Evolutionary conservation across 2,329 filamentous ascomycete genomes (phyloP).

Genomic region (Knufia fluminis): DNA sequence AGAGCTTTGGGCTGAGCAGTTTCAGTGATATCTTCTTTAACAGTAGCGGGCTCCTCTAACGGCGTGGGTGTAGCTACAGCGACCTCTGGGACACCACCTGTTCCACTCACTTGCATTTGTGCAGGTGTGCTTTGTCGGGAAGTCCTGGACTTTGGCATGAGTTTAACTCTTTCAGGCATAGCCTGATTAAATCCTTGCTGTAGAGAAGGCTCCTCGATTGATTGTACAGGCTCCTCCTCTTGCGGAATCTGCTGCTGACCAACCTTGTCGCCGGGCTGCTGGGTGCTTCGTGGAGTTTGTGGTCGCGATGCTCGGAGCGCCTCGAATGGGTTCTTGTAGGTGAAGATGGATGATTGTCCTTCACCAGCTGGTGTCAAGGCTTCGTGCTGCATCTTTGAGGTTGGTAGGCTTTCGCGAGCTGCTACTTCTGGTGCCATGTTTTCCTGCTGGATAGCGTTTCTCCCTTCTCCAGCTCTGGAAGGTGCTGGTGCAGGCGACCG

Average conservation of each 20-base stretch:
- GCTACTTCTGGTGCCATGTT: not conserved
- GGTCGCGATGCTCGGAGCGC: conserved; percentile 57
- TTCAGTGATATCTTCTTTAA: not conserved
- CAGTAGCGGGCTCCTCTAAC: not conserved
- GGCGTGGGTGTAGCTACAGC: not conserved
- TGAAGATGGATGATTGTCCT: conserved; percentile 45
- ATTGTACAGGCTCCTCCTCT: conserved; percentile 10
- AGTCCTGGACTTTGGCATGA: conserved; percentile 21
- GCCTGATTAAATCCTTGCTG: not conserved
- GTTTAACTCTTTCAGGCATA: conserved; percentile 4
- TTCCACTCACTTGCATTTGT: conserved; percentile 2
- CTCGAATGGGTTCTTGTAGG: conserved; percentile 64
- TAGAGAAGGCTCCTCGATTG: not conserved
- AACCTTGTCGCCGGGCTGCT: not conserved
- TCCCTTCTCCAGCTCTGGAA: not conserved
- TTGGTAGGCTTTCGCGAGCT: not conserved
- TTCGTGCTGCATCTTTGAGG: conserved; percentile 25
- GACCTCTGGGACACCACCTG: not conserved
- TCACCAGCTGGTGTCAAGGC: not conserved
- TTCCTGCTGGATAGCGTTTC: not conserved
- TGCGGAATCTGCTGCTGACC: conserved; percentile 17
- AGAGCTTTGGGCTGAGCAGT: not conserved
- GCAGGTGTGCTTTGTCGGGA: conserved; percentile 11
- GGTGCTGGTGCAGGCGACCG: conserved; percentile 14
- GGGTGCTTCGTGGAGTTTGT: conserved; percentile 31